Conservation (phyloP, 2,329 filamentous ascomycete species). For the Colletotrichum sp. region DNA sequence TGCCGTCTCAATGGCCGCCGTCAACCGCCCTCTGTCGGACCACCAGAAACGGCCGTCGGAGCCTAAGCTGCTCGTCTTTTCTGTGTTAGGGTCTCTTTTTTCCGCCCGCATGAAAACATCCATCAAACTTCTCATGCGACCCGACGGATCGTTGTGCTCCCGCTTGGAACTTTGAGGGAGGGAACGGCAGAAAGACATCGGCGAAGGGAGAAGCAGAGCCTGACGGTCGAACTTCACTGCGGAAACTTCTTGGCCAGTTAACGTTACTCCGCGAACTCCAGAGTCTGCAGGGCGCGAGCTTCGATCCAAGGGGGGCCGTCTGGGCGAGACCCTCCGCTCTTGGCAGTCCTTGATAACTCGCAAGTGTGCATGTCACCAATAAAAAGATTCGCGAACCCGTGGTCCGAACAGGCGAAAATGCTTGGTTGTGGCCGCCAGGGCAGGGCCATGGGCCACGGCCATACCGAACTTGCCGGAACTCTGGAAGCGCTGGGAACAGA, state of each 20-base stretch:
- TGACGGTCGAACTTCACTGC: background rate
- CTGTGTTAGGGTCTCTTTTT: slow-evolving; percentile 1
- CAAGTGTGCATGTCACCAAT: background rate
- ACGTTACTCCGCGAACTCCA: background rate
- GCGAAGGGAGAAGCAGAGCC: background rate
- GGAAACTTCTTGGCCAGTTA: background rate
- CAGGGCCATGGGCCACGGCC: background rate
- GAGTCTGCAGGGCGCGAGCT: background rate
- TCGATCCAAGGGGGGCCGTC: background rate
- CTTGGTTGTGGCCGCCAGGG: background rate
- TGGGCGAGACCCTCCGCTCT: slow-evolving; percentile 3
- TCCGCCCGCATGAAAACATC: slow-evolving; percentile 16
- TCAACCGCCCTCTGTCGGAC: slow-evolving; percentile 18
- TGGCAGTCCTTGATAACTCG: background rate
- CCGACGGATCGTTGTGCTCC: slow-evolving; percentile 10
- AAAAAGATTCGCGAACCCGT: slow-evolving; percentile 10
- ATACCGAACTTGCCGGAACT: background rate
- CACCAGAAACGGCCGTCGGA: slow-evolving; percentile 21
- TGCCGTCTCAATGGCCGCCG: slow-evolving; percentile 9
- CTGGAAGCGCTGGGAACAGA: background rate
- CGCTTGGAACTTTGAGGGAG: slow-evolving; percentile 11
- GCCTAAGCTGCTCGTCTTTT: slow-evolving; percentile 11
- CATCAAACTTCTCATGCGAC: slow-evolving; percentile 1
- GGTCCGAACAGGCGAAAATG: background rate
- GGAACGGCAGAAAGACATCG: background rate